Evolutionary conservation across 495 filamentous ascomycete genomes (phyloP), one percentile per base, ranked within the genome.

Genomic region (Aspergillus mulundensis): DNA sequence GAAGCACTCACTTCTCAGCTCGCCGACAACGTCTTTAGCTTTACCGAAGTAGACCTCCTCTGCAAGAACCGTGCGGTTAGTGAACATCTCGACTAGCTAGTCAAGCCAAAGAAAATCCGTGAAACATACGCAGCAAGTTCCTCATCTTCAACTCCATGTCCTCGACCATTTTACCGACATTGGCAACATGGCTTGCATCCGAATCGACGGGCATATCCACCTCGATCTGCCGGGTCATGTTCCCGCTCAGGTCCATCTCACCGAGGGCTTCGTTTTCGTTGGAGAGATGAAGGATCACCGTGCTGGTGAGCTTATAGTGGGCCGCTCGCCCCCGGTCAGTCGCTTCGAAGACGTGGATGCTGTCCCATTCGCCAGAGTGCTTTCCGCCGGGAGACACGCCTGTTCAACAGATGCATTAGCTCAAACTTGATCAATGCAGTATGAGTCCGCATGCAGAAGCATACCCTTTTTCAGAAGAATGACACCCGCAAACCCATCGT

Each of bases 71-170:
- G 23, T 20, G 1, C 18, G 21, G 53, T 65, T 53, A 67, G 56
- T 53, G 52, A 19, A 24, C n/a, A 19, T 57, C 47, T 39, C 11
- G 12, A 48, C 6, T 36, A 42, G 19, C 3, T 25, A 18, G 20
- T 10, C 34, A 32, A 24, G 56, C 2, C n/a, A n/a, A 34, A 40
- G n/a, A 25, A 0, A 8, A 16, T 8, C 1, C 15, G 11, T 18
- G 39, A 41, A 19, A 75, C 81, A 47, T 73, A 85, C 82, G 95
- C 68, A 99, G 78, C 71, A 97, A 71, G 69, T 97, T 99, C 73
- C 94, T 85, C 95, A 99, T 99, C 83, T 97, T 96, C 69, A 96
- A 80, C 56, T 99, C 94, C 93, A 99, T 97, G 76, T 99, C 95
- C 78, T 99, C 94, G 44, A 99, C 93, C 65, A 99, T 78, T 70